phyloP scores from a whole-genome alignment of 139 green algal genomes.

The Edaphochlamys debaryana region DNA sequence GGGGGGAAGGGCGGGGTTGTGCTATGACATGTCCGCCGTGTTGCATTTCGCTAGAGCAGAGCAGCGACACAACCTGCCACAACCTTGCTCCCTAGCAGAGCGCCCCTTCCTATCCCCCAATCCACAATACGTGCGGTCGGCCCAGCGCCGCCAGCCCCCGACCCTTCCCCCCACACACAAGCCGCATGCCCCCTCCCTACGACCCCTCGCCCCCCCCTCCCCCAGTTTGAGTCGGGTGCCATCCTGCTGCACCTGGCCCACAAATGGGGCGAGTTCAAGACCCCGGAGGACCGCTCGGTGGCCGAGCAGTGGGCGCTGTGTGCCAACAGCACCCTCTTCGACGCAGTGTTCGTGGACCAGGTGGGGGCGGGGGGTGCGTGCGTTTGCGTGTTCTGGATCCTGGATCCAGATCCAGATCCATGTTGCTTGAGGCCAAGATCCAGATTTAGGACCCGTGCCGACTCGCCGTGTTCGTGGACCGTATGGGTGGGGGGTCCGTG shows the following conservation, averaged over 20 bases:
- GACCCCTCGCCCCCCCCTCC: neutral
- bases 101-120: no score
- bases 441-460: no score
- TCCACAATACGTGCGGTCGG: no score
- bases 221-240: constrained; percentile 53
- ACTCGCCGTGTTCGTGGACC: no score
- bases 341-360: constrained; percentile 47
- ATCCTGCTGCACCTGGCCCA: constrained; percentile 55
- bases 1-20: neutral
- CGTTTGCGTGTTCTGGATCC: neutral
- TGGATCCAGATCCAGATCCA: neutral
- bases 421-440: no score
- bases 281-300: neutral
- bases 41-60: no score
- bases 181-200: neutral
- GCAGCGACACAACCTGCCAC: no score
- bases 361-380: neutral
- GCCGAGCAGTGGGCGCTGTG: constrained; percentile 45
- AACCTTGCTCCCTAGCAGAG: no score
- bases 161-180: no score
- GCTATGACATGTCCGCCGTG: no score
- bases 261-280: constrained; percentile 37
- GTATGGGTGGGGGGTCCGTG: no score
- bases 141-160: no score
- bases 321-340: constrained; percentile 54